These are phyloP conservation scores for grape (Vitis vinifera) DNA, from an alignment of 164 flowering plant species.

Conservation along the genomic window ASM3070453v1 NC_081811.1:551001-551500, in stretches of 20 bases:
- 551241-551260: conserved; percentile 51
- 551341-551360: background rate
- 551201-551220: conserved; percentile 70
- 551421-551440: background rate
- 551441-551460: background rate
- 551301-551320: conserved; percentile 12
- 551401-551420: background rate
- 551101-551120: conserved; percentile 63
- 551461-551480: background rate
- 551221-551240: conserved; percentile 82
- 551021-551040: no score
- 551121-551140: conserved; percentile 84
- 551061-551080: background rate
- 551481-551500: no score
- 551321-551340: background rate
- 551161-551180: conserved; percentile 67
- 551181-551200: conserved; percentile 71
- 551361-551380: background rate
- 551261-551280: conserved; percentile 27
- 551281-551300: conserved; percentile 3
- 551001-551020: no score
- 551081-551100: conserved; percentile 53
- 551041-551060: background rate
- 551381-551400: background rate
- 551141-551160: conserved; percentile 69